These are phyloP conservation scores for Arctium minus DNA, from an alignment of 129 eudicot species.

Conservation along the genomic window DNA sequence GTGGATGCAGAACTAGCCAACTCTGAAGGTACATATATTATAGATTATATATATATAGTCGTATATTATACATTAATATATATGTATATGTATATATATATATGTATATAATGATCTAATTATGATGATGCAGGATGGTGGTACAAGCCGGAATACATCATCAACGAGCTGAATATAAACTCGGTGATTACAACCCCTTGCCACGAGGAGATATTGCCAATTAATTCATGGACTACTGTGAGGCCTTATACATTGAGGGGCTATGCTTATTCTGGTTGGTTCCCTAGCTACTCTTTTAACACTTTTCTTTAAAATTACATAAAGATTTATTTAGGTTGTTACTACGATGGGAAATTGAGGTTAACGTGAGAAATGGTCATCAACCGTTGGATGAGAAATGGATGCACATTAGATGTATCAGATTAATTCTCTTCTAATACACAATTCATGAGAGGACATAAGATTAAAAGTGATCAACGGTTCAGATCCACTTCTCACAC, in stretches of 20 bases:
- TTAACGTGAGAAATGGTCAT: too few species aligned
- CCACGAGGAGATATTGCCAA: constrained; percentile 90
- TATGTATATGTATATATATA: too few species aligned
- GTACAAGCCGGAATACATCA: constrained; percentile 87
- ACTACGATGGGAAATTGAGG: too few species aligned
- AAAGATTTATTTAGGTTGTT: too few species aligned
- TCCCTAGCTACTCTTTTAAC: background rate
- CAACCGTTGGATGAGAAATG: too few species aligned
- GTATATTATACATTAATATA: too few species aligned
- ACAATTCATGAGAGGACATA: too few species aligned
- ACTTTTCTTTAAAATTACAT: background rate
- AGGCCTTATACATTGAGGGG: constrained; percentile 86
- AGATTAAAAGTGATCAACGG: too few species aligned
- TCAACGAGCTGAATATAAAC: constrained; percentile 92
- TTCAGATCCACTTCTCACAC: too few species aligned
- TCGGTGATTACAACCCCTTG: constrained; percentile 96
- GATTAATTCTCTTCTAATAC: too few species aligned
- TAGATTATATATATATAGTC: background rate
- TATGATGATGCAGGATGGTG: constrained; percentile 74
- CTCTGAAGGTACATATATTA: constrained; percentile 62
- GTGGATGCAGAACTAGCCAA: constrained; percentile 95
- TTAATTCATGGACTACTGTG: constrained; percentile 87
- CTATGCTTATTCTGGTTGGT: constrained; percentile 85
- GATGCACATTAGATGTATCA: too few species aligned
- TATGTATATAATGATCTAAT: background rate